These are phyloP conservation scores for Immersiella caudata DNA, from an alignment of 495 filamentous ascomycete genomes.

Conservation along the genomic window DNA sequence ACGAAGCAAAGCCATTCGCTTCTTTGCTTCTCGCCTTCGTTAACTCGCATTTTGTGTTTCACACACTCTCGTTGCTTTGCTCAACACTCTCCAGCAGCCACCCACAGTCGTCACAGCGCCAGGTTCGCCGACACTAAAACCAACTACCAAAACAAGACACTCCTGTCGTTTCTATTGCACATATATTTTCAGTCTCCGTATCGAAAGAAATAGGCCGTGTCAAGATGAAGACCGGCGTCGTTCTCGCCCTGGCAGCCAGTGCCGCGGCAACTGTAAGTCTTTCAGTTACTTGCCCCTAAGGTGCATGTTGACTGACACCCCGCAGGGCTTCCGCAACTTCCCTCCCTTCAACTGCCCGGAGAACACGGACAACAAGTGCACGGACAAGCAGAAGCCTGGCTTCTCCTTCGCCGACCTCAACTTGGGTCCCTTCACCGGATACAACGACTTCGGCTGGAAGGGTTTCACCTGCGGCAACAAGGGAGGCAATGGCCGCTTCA, in stretches of 20 bases:
- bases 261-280: conserved; percentile 59
- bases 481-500: conserved; percentile 54
- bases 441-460: conserved; percentile 71
- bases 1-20: conserved; percentile 61
- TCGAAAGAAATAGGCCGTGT: conserved; percentile 13
- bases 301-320: conserved; percentile 27
- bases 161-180: conserved; percentile 25
- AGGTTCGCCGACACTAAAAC: conserved; percentile 21
- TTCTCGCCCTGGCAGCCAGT: conserved; percentile 60
- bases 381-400: conserved; percentile 62
- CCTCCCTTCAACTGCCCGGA: conserved; percentile 66
- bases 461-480: conserved; percentile 67
- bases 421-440: conserved; percentile 64
- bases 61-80: conserved; percentile 32
- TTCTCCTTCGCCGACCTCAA: conserved; percentile 70
- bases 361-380: conserved; percentile 79
- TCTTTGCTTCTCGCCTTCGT: conserved; percentile 50
- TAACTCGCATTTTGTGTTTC: conserved; percentile 32
- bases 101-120: conserved; percentile 22
- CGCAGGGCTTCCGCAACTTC: conserved; percentile 59
- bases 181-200: conserved; percentile 6
- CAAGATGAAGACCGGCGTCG: conserved; percentile 53
- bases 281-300: not conserved
- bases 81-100: not conserved
- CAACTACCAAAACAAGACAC: conserved; percentile 16